Conservation (phyloP, 2,329 filamentous ascomycete species). For the Curvularia sp. region DNA sequence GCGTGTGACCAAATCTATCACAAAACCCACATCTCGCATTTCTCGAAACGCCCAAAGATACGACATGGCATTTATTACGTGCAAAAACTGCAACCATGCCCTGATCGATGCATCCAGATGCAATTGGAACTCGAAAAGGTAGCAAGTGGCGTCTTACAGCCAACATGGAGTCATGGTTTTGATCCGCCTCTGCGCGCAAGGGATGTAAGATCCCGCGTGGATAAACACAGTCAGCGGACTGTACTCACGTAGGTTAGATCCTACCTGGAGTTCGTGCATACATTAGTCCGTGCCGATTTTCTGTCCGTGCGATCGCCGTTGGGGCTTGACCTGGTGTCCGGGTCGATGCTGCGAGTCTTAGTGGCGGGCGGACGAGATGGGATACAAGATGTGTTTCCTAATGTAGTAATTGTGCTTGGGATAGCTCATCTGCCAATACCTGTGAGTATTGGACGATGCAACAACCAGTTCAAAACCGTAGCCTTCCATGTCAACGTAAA, state of each 20-base stretch:
- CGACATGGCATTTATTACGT: no score
- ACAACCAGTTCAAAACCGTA: background rate
- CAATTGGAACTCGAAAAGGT: background rate
- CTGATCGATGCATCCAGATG: background rate
- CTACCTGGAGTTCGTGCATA: background rate
- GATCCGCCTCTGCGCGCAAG: background rate
- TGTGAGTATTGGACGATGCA: background rate
- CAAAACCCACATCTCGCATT: background rate
- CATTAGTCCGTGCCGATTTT: background rate
- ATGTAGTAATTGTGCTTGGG: background rate
- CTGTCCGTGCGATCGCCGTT: background rate
- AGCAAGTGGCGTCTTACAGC: constrained; percentile 3
- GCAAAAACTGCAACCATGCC: background rate
- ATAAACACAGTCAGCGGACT: background rate
- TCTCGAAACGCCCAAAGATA: background rate
- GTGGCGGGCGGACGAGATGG: background rate
- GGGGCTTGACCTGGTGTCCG: background rate
- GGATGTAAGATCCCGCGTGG: background rate
- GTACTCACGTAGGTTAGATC: background rate
- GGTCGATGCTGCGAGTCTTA: background rate
- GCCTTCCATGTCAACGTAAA: background rate
- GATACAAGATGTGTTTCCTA: background rate
- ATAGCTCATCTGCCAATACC: no score
- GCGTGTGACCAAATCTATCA: background rate
- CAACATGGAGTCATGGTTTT: background rate